Base-by-base conservation (phyloP, 2,329 filamentous ascomycete species). In the Biscogniauxia sp. region DNA sequence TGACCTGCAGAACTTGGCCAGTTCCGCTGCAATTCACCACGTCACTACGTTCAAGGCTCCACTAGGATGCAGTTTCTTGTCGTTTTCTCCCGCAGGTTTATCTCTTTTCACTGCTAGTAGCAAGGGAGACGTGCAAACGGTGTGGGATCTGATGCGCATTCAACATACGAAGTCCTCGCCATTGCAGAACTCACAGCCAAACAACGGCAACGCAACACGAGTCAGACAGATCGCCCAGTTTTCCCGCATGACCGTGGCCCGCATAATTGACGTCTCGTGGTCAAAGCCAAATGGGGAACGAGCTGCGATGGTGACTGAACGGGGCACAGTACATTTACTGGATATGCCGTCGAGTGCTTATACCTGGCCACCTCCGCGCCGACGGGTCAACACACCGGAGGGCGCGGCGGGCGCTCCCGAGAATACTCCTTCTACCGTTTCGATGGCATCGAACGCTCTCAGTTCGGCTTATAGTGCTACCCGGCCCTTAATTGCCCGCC, bases 291-390 rank as follows among this genome's bases (percentile, higher is more conserved):
- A 88, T 59, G 92, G 91, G 20, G 91, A 96, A 72, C 88, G 91
- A 61, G 79, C 96, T 49, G 94, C 93, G 1, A 88, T 99, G 77
- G 87, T 97, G 25, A 98, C 95, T 0, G 92, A 96, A 70, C 91
- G 93, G 68, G 93, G 94, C n/a, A 99, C 95, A 8, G 88, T 97
- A 11, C 95, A 99, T 76, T 85, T 98, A 51, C 88, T 97, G 65
- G 91, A 97, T 66, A 85, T 98, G 75, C 92, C 93, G 8, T 82
- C 86, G 53, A 90, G 87, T 64, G 91, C 92, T 4, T 94, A 93
- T 68, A 87, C 90, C 66, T 97, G 93, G 93, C 93, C 93, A 50
- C 91, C 93, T 23, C 88, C 87, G 51, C 82, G 85, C 49, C 80
- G 83, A 57, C 79, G 82, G 61, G 76, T 74, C 62, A 78, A 75